Percentiles rank a stretch among this genome's conserved stretches.
Evolutionary conservation across 2,329 filamentous ascomycete genomes (phyloP).

Genomic region (Alternaria triticimaculans): DNA sequence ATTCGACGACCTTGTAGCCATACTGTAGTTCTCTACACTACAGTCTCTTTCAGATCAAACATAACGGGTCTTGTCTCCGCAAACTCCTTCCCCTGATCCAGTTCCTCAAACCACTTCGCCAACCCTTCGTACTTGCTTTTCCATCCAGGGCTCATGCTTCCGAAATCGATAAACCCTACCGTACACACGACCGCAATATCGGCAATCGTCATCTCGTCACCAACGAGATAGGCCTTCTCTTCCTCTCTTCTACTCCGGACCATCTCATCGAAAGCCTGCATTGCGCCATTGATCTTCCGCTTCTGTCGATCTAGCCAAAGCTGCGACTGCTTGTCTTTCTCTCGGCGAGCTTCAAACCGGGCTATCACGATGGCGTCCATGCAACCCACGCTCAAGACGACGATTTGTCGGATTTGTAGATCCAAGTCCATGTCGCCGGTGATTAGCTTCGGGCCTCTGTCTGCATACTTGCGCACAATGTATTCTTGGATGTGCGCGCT

Average conservation of each 20-base stretch:
- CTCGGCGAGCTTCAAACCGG: slow-evolving; percentile 17
- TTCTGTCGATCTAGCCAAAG: slow-evolving; percentile 21
- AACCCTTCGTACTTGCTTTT: slow-evolving; percentile 12
- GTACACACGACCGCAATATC: slow-evolving; percentile 24
- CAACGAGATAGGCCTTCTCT: slow-evolving; percentile 18
- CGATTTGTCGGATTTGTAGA: slow-evolving; percentile 21
- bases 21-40: slow-evolving; percentile 3
- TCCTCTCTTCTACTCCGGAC: slow-evolving; percentile 3
- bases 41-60: slow-evolving; percentile 23
- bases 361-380: slow-evolving; percentile 24
- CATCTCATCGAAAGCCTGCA: slow-evolving; percentile 18
- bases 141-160: slow-evolving; percentile 11
- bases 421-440: slow-evolving; percentile 14
- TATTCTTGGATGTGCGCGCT: slow-evolving; percentile 25
- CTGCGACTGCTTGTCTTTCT: slow-evolving; percentile 6
- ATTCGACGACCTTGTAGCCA: not conserved
- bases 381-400: slow-evolving; percentile 19
- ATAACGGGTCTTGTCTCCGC: slow-evolving; percentile 23
- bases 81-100: slow-evolving; percentile 22
- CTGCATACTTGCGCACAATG: slow-evolving; percentile 22
- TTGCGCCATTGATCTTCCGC: slow-evolving; percentile 20
- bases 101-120: slow-evolving; percentile 14
- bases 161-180: slow-evolving; percentile 18
- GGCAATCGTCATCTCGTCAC: slow-evolving; percentile 19
- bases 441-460: slow-evolving; percentile 13